Base-by-base conservation (phyloP, 257 asterid genomes). In the Solanum dulcamara region DNA sequence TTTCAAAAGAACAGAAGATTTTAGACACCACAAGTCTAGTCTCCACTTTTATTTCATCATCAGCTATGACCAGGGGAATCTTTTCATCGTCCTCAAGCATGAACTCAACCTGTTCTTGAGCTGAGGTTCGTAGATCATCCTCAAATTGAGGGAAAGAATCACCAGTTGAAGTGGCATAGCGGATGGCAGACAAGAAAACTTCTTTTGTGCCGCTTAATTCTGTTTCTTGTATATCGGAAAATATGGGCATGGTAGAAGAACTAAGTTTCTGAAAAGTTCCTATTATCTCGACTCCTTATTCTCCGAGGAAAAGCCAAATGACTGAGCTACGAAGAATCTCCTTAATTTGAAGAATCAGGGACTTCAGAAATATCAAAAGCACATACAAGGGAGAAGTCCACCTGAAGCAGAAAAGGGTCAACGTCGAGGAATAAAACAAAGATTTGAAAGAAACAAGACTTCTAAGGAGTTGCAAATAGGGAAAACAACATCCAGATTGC, bases 101-200 rank as follows among this genome's bases (percentile, higher is more conserved):
- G 92, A 89, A 94, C 33, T 93, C 98, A 10, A 92, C 92, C 85
- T 94, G 98, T 87, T 94, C 97, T 88, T 92, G 97, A 38, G 98
- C 98, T 17, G 95, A 93, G 24, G 84, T 86, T 88, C 90, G 90
- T 30, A 93, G 90, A 85, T 92, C 94, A 38, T 92, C 94, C 2
- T 93, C 93, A 20, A 92, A 93, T n/a, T 91, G 91, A 38, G 93
- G 94, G 87, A 81, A 86, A 8, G 91, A 88, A 48, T 75, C 83
- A 26, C 80, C 85, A 10, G 81, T 74, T 11, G 94, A 90, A 74
- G 97, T 93, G 88, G 98, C 97, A 53, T 90, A 90, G 28, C 93
- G 95, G 71, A 94, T 85, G 1, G 97, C 97, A 4, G 97, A 91
- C 67, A 94, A 84, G 83, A 93, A 90, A 64, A 92, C 95, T 42